These are phyloP conservation scores for Claviceps arundinis DNA, from an alignment of 2,329 filamentous ascomycete genomes.

Conservation along the genomic window DNA sequence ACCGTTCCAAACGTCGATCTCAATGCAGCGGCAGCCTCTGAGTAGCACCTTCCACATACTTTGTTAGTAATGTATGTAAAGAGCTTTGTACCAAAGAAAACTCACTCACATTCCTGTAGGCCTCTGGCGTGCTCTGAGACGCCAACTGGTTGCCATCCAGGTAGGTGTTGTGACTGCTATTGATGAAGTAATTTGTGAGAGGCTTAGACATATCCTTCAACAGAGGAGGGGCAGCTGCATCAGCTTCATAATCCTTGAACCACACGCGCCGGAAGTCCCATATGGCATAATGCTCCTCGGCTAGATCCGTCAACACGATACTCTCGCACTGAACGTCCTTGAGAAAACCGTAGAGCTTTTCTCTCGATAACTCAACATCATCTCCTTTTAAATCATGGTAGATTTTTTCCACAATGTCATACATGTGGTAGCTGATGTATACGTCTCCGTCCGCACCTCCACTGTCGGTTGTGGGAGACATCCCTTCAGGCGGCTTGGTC, in stretches of 20 bases:
- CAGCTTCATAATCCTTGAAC: slow-evolving; percentile 28
- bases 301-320: slow-evolving; percentile 15
- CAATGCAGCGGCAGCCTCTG: slow-evolving; percentile 75
- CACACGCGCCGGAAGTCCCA: slow-evolving; percentile 38
- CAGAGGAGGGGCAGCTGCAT: slow-evolving; percentile 30
- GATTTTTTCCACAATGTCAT: slow-evolving; percentile 32
- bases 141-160: slow-evolving; percentile 74
- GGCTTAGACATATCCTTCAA: slow-evolving; percentile 50
- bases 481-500: slow-evolving; percentile 11
- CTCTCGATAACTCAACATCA: slow-evolving; percentile 16
- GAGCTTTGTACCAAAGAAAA: neutral
- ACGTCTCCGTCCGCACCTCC: slow-evolving; percentile 15
- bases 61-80: neutral
- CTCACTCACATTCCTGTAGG: slow-evolving; percentile 58
- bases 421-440: slow-evolving; percentile 34
- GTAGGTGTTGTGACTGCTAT: slow-evolving; percentile 91
- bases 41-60: slow-evolving; percentile 44
- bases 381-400: slow-evolving; percentile 31
- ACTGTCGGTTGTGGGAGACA: slow-evolving; percentile 13
- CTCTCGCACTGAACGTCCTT: slow-evolving; percentile 33
- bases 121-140: slow-evolving; percentile 61
- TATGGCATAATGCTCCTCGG: slow-evolving; percentile 29
- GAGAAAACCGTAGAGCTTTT: slow-evolving; percentile 36
- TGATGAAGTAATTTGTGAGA: slow-evolving; percentile 85
- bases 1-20: slow-evolving; percentile 92